Base-by-base conservation (phyloP, 2,329 filamentous ascomycete species). In the Monilinia fructigena region DNA sequence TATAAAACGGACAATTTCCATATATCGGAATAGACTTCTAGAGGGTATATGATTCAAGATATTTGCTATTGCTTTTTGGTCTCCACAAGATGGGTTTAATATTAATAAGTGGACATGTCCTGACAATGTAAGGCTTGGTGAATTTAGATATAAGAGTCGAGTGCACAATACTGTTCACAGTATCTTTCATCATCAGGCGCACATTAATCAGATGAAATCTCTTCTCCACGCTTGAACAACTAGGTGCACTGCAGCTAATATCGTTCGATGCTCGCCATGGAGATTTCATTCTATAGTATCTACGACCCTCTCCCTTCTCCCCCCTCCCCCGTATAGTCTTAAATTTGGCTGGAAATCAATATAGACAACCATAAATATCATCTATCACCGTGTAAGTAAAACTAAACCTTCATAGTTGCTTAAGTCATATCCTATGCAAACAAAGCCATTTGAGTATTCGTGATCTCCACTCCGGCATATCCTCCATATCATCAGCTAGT, bases 121-220 rank as follows among this genome's bases (percentile, higher is more conserved):
- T 18, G 3, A 3, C 11, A 45, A 7, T 14, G 40, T 45, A 47
- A 47, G 14, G 16, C 42, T 47, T 18, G 16, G 14, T 47, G 18
- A 20, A 47, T 14, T 4, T 47, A 20, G 18, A 47, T 20, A 4
- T 0, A 47, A 0, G 7, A 2, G 0, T 20, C 42, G 6, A 47
- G 4, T 47, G 7, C 0, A 40, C 8, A 3, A 10, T 3, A 40
- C 14, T 12, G 14, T 16, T 55, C 3, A 2, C 18, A 0, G 1
- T 26, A 42, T 28, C 14, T 5, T 11, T 26, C 14, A 42, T 18
- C 2, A 42, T 42, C 7, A 12, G 18, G 18, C 20, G n/a, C 18
- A 26, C 1, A 4, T n/a, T 1, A 8, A 16, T 5, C 7, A 53
- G 50, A 31, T 26, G 4, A 5, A 18, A 31, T 42, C 14, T 42